Evolutionary conservation across 345 rosid species (phyloP), one percentile per base, ranked within the genome.

Genomic region (Cochlearia excelsa): DNA sequence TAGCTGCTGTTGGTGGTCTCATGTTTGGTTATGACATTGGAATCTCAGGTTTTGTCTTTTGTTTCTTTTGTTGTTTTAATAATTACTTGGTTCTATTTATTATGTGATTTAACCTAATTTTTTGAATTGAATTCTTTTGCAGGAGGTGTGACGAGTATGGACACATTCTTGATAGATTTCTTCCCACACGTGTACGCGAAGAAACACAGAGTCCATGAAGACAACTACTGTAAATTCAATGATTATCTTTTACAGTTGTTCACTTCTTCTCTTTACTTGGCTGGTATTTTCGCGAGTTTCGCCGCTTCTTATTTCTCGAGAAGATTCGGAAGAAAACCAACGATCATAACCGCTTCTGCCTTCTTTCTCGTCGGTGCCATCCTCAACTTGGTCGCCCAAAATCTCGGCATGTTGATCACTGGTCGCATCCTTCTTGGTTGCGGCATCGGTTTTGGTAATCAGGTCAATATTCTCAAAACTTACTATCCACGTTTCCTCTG

Each of bases 121-220:
- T 45, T 23, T 2, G 9, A 11, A 23, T 35, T n/a, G 8, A 53
- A 52, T 4, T 26, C 23, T 16, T 16, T 40, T 30, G 46, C 57
- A 88, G 96, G 90, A 9, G 90, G 96, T 47, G 95, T 89, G 28
- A 84, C 91, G 26, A 69, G 83, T 54, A 89, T 86, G 97, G 91
- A 86, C 63, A 76, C 77, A 47, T 89, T 89, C 72, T 59, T 86
- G 68, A 26, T 65, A 9, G 65, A 80, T 51, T 86, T 89, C 70
- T 89, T 88, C 47, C 90, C 79, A 1, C 9, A n/a, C 6, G 91
- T 89, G 46, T 82, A 86, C 55, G 57, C 2, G 48, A 84, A 57
- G 70, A 89, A 86, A 77, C 88, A 86, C 52, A 66, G 35, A 26
- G 84, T 63, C 5, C 82, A 66, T 41, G 85, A 87, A 57, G 62